phyloP scores from a whole-genome alignment of 108 stramenopile genomes.

The Asterionellopsis glacialis region DNA sequence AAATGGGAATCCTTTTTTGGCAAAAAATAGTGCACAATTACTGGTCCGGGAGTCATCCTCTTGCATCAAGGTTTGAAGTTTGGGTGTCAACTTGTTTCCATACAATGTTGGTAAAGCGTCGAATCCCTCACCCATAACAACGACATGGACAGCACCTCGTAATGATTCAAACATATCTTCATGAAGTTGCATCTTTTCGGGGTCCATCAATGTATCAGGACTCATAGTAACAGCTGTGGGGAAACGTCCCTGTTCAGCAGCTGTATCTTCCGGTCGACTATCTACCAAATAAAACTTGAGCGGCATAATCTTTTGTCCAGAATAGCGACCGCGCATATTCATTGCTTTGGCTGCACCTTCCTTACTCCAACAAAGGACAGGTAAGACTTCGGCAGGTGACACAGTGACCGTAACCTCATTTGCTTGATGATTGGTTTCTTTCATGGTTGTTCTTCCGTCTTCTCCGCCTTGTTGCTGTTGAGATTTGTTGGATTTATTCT shows the following conservation, averaged over 20 bases:
- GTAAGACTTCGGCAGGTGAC: constrained; percentile 61
- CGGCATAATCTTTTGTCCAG: constrained; percentile 8
- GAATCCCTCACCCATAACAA: constrained; percentile 78
- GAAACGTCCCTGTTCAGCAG: constrained; percentile 68
- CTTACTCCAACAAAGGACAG: constrained; percentile 63
- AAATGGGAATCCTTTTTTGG: constrained; percentile 89
- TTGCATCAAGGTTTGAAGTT: constrained; percentile 34
- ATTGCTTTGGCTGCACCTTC: constrained; percentile 11
- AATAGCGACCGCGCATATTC: background rate
- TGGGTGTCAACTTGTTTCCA: constrained; percentile 48
- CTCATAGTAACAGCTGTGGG: constrained; percentile 64
- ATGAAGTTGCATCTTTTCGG: constrained; percentile 47
- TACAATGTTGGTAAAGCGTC: constrained; percentile 70
- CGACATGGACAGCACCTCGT: constrained; percentile 74
- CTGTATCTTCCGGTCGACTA: constrained; percentile 57
- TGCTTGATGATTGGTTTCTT: background rate
- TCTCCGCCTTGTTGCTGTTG: background rate
- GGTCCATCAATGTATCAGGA: constrained; percentile 62
- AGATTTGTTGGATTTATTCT: constrained; percentile 20
- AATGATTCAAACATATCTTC: constrained; percentile 79
- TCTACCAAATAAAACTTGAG: constrained; percentile 79
- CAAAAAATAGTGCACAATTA: constrained; percentile 80
- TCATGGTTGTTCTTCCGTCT: no score
- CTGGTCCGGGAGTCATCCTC: constrained; percentile 75
- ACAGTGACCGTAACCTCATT: constrained; percentile 48